These are phyloP conservation scores for Irineochytrium annulatum DNA, from an alignment of 192 early-diverging fungal genomes.

Conservation along the genomic window DNA sequence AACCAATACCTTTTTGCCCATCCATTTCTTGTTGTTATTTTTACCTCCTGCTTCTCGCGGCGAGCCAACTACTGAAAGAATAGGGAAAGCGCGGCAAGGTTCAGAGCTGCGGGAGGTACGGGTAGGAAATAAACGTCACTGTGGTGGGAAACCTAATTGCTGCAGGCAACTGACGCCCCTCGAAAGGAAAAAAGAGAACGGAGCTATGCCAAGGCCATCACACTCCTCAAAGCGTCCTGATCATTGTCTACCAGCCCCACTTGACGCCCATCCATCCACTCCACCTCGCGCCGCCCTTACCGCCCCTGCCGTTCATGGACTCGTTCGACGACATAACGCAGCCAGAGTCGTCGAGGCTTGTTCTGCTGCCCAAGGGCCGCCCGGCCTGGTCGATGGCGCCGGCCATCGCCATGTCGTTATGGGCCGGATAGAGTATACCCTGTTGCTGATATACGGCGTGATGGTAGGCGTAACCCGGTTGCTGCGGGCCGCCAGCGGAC, in stretches of 20 bases:
- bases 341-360: slow-evolving; percentile 32
- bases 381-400: slow-evolving; percentile 13
- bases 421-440: not conserved
- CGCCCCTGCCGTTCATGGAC: slow-evolving; percentile 16
- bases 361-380: slow-evolving; percentile 31
- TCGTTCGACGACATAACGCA: slow-evolving; percentile 39
- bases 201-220: no score
- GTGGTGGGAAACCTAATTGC: no score
- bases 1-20: no score
- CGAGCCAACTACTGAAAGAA: no score
- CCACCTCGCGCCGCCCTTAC: not conserved
- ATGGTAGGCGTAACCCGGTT: not conserved
- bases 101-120: no score
- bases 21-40: no score
- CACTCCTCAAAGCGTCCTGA: no score
- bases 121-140: no score
- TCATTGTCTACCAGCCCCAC: slow-evolving; percentile 14
- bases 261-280: slow-evolving; percentile 22
- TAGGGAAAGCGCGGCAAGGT: no score
- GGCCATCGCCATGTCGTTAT: not conserved
- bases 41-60: no score
- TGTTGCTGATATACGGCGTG: not conserved
- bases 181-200: no score
- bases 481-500: not conserved
- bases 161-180: no score